Evolutionary conservation across 805 yeast species (phyloP).

Genomic region (Lachancea fermentati): DNA sequence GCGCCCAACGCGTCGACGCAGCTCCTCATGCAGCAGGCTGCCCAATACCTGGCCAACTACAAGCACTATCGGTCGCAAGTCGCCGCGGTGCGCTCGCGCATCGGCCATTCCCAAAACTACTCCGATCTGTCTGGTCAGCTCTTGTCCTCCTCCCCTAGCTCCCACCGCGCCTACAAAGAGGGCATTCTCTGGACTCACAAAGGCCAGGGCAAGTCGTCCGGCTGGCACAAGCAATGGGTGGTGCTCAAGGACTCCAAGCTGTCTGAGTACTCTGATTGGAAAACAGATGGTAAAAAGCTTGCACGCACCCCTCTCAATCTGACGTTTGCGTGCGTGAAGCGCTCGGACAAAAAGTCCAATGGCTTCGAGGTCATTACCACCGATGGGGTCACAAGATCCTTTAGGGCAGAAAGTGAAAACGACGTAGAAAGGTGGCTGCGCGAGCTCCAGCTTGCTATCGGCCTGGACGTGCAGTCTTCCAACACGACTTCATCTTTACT

Average conservation of each 20-base stretch:
- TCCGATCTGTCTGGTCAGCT: slow-evolving; percentile 1
- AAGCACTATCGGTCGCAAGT: neutral
- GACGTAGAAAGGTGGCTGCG: slow-evolving; percentile 56
- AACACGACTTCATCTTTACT: slow-evolving; percentile 9
- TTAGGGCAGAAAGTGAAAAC: slow-evolving; percentile 65
- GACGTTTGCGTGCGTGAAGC: slow-evolving; percentile 58
- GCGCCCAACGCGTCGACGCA: neutral
- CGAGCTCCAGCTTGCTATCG: slow-evolving; percentile 2
- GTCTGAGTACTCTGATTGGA: slow-evolving; percentile 74
- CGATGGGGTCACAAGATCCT: slow-evolving; percentile 48
- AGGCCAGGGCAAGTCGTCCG: slow-evolving; percentile 32
- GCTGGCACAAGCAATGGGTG: slow-evolving; percentile 89
- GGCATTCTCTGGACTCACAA: slow-evolving; percentile 56
- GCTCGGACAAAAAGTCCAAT: slow-evolving; percentile 22
- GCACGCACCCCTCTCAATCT: slow-evolving; percentile 64
- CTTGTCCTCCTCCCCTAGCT: neutral
- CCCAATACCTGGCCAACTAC: slow-evolving; percentile 4
- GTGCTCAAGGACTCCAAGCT: slow-evolving; percentile 63
- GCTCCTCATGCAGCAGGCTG: slow-evolving; percentile 1
- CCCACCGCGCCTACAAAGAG: slow-evolving; percentile 13
- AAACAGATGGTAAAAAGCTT: slow-evolving; percentile 51
- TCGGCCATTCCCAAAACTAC: slow-evolving; percentile 3
- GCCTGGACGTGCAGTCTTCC: neutral
- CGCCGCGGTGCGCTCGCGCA: slow-evolving; percentile 2
- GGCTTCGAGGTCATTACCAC: slow-evolving; percentile 75